Conservation (phyloP, 371 early-diverging fungal genomes). For the Saksenaea oblongispora region DNA sequence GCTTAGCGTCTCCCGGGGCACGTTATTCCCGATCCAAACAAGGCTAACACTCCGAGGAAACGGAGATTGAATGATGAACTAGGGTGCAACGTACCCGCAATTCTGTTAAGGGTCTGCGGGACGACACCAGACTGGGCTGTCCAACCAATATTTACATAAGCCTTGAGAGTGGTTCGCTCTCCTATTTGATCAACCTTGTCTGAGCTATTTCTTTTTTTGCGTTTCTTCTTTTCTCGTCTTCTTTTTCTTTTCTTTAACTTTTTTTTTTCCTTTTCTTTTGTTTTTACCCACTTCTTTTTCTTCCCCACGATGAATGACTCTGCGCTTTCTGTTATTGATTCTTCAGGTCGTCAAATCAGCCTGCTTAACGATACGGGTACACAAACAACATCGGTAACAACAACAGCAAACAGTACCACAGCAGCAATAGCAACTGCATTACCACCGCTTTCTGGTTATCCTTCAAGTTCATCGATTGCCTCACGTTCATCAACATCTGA, state of each 20-base stretch:
- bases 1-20: too few relatives aligned
- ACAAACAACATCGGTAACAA: neutral
- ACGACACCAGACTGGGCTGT: neutral
- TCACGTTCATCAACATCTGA: neutral
- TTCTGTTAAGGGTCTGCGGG: neutral
- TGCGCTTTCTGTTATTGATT: slow-evolving; percentile 20
- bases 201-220: slow-evolving; percentile 5
- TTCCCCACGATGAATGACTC: slow-evolving; percentile 10
- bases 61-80: neutral
- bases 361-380: slow-evolving; percentile 17
- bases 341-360: slow-evolving; percentile 28
- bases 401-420: neutral
- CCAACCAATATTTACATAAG: neutral
- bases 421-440: neutral
- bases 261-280: slow-evolving; percentile 10
- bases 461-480: neutral
- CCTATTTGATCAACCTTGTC: slow-evolving; percentile 3
- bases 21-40: neutral
- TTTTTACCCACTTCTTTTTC: slow-evolving; percentile 3
- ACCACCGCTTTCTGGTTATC: slow-evolving; percentile 1
- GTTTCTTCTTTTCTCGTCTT: slow-evolving; percentile 2
- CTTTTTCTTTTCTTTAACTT: neutral
- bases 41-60: neutral
- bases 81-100: neutral
- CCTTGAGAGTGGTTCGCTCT: slow-evolving; percentile 1